A percentile compares a stretch with the other conserved stretches of the same genome.
Evolutionary conservation across 106 monocot genomes (phyloP).

Genomic region (Triglochin maritima): DNA sequence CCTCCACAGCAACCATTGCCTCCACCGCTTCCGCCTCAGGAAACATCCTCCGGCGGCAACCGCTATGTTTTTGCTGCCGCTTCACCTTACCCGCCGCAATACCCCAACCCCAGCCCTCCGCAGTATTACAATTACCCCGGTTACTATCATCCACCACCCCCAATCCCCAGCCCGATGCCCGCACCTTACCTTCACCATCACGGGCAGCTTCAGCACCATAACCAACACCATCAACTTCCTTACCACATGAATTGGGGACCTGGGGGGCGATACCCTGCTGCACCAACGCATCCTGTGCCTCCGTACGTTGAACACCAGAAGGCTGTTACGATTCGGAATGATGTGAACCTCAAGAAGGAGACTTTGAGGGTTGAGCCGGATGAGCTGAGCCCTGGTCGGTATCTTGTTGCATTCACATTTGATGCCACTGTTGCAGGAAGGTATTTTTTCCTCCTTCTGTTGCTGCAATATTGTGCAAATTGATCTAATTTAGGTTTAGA

Average conservation of each 20-base stretch:
- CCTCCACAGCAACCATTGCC: slow-evolving; percentile 12
- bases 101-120: slow-evolving; percentile 1
- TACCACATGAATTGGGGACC: slow-evolving; percentile 7
- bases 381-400: slow-evolving; percentile 46
- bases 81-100: slow-evolving; percentile 4
- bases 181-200: slow-evolving; percentile 38
- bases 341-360: slow-evolving; percentile 95
- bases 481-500: too few species aligned
- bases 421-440: slow-evolving; percentile 76
- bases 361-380: slow-evolving; percentile 74
- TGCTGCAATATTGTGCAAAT: background rate
- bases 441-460: slow-evolving; percentile 4
- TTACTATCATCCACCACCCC: background rate
- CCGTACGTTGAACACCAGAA: slow-evolving; percentile 89
- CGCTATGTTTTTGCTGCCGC: slow-evolving; percentile 25
- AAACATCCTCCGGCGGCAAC: slow-evolving; percentile 18
- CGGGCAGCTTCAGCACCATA: background rate
- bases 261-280: slow-evolving; percentile 8
- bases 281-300: slow-evolving; percentile 9
- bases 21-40: background rate
- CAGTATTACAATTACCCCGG: slow-evolving; percentile 6
- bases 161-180: slow-evolving; percentile 28
- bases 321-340: slow-evolving; percentile 76
- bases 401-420: slow-evolving; percentile 77
- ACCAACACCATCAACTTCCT: slow-evolving; percentile 3